Evolutionary conservation across 2,329 filamentous ascomycete species (phyloP).

Genomic region (Paecilomyces niveus): DNA sequence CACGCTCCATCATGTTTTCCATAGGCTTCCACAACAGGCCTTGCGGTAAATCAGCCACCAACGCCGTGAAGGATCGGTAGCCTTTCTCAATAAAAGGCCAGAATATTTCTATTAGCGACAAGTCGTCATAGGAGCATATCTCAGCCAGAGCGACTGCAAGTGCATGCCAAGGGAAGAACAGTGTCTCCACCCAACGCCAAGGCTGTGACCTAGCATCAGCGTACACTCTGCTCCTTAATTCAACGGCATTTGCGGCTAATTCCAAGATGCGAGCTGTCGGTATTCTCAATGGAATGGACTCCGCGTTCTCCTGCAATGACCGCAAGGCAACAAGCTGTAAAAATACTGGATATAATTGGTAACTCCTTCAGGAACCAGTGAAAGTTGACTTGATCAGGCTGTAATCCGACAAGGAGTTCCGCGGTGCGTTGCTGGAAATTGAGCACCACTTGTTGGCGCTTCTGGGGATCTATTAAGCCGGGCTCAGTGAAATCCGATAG

Average conservation of each 20-base stretch:
- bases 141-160: constrained; percentile 25
- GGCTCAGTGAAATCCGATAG: neutral
- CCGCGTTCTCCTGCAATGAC: neutral
- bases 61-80: neutral
- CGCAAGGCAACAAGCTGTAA: neutral
- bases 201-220: neutral
- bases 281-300: neutral
- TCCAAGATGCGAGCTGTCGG: neutral
- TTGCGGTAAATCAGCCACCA: neutral
- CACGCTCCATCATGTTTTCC: neutral
- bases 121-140: constrained; percentile 22
- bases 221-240: neutral
- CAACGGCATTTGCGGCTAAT: neutral
- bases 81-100: neutral
- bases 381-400: neutral
- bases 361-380: neutral
- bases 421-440: neutral
- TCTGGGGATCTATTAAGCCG: neutral
- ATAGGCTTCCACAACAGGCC: neutral
- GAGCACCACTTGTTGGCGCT: neutral
- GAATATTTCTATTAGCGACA: neutral
- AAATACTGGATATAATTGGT: neutral
- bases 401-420: neutral
- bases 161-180: constrained; percentile 27
- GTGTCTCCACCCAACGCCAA: constrained; percentile 20